Evolutionary conservation across 495 filamentous ascomycete species (phyloP), one percentile per base, ranked within the genome.

Genomic region (Penicillium atrosanguineum): DNA sequence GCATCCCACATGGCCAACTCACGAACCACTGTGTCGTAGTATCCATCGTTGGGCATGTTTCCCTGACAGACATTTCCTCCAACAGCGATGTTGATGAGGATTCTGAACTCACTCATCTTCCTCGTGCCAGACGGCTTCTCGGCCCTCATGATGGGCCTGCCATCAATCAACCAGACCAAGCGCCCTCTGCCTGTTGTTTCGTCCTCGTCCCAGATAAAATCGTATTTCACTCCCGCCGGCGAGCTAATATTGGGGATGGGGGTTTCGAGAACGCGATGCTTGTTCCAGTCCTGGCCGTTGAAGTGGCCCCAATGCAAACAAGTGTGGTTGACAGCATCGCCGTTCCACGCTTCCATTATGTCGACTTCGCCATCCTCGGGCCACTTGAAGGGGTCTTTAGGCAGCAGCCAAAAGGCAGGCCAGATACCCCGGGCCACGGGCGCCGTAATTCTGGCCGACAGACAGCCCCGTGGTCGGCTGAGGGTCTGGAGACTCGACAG

Each of bases 341-440:
- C 60, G 25, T 66, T 66, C 63, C 63, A 66, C 23, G 54, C 57
- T 48, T 66, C 63, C 60, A 63, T 63, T 12, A 66, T 66, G 41
- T 66, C 63, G 26, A 66, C 29, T 54, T 66, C 63, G n/a, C 63
- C 63, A 47, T 66, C 63, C 46, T 63, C 60, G 23, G 63, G 63
- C 63, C 63, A 66, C 57, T 63, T 61, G 55, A 66, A 66, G 46
- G 63, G 63, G 42, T 66, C 63, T 61, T 66, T 63, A 58, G 63
- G 63, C 56, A 66, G 63, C 63, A 66, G 57, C 63, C 63, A 66
- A 59, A 66, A 66, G 26, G 63, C 63, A 44, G 63, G 63, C 63
- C 63, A 66, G 54, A 66, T 66, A 52, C 63, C 63, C 31, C 54
- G 48, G 25, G 63, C 63, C 6, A 63, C 60, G 11, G 63, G 63